Conservation (phyloP, 2,329 filamentous ascomycete species). For the Rhexocercosporidium sp. region DNA sequence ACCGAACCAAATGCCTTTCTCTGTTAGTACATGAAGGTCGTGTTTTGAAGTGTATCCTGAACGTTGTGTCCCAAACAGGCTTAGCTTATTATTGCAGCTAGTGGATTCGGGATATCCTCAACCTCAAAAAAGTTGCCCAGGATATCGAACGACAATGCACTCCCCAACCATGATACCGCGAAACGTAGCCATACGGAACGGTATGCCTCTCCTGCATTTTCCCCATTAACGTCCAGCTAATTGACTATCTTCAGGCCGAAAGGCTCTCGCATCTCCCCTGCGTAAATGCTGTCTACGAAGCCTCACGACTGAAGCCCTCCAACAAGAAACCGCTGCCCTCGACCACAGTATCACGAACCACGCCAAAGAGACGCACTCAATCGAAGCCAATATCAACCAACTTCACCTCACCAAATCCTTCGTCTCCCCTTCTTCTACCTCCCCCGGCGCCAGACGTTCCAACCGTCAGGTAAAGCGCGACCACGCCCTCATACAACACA, state of each 20-base stretch:
- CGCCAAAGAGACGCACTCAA: constrained; percentile 30
- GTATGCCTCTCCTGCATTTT: constrained; percentile 47
- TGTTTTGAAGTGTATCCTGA: neutral
- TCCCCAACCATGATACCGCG: constrained; percentile 58
- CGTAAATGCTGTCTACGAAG: constrained; percentile 46
- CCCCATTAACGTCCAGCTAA: constrained; percentile 14
- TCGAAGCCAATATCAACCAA: constrained; percentile 33
- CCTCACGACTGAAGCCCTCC: constrained; percentile 41
- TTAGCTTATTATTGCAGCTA: constrained; percentile 19
- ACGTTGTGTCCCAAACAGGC: constrained; percentile 16
- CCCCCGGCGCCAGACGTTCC: neutral
- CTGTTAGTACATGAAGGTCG: neutral
- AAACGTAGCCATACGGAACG: constrained; percentile 59
- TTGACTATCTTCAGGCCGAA: constrained; percentile 53
- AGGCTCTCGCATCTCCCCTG: constrained; percentile 54
- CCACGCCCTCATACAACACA: constrained; percentile 36
- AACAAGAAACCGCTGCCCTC: constrained; percentile 19
- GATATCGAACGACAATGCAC: constrained; percentile 22
- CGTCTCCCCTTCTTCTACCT: neutral
- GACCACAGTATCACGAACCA: constrained; percentile 28
- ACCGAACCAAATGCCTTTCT: too few species aligned
- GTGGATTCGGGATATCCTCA: constrained; percentile 29
- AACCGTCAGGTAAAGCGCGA: constrained; percentile 24
- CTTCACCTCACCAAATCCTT: constrained; percentile 32
- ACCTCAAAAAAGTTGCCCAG: constrained; percentile 37